Evolutionary conservation across 805 yeast species (phyloP).

Genomic region (Saturnispora bothae): DNA sequence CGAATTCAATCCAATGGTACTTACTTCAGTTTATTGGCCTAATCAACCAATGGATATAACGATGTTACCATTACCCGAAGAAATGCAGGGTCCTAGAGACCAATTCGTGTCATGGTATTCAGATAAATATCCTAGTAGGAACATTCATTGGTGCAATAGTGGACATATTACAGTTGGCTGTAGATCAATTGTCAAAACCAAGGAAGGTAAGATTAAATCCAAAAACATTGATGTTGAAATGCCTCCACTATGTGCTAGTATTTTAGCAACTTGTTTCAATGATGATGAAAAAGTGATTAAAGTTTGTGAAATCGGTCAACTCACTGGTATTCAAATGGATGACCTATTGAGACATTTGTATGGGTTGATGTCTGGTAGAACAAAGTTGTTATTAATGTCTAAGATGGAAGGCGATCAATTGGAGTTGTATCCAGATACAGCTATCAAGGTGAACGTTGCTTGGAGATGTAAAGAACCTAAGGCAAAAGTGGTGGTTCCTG

Average conservation of each 20-base stretch:
- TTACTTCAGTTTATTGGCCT: constrained; percentile 65
- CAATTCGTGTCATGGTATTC: constrained; percentile 44
- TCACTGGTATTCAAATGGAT: constrained; percentile 60
- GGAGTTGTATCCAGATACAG: background rate
- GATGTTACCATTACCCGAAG: constrained; percentile 33
- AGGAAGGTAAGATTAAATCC: constrained; percentile 3
- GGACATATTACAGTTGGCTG: constrained; percentile 2
- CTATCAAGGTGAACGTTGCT: background rate
- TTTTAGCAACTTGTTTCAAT: constrained; percentile 57
- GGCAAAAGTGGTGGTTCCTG: constrained; percentile 7
- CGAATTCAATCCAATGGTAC: constrained; percentile 24
- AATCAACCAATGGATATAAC: constrained; percentile 27
- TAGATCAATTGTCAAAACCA: background rate
- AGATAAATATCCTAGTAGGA: constrained; percentile 45
- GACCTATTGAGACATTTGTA: constrained; percentile 69
- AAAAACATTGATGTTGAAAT: constrained; percentile 31
- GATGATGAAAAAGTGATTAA: constrained; percentile 42
- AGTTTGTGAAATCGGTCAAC: constrained; percentile 47
- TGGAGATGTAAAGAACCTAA: constrained; percentile 8
- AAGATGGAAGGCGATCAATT: background rate
- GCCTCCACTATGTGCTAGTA: constrained; percentile 72
- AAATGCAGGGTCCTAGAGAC: constrained; percentile 31
- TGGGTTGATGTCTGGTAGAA: constrained; percentile 7
- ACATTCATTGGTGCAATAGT: constrained; percentile 43
- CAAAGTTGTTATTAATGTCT: constrained; percentile 17